A percentile compares a stretch with the other conserved stretches of the same genome.
phyloP scores from a whole-genome alignment of 768 basidiomycete genomes.

The Tricholoma flavovirens region DNA sequence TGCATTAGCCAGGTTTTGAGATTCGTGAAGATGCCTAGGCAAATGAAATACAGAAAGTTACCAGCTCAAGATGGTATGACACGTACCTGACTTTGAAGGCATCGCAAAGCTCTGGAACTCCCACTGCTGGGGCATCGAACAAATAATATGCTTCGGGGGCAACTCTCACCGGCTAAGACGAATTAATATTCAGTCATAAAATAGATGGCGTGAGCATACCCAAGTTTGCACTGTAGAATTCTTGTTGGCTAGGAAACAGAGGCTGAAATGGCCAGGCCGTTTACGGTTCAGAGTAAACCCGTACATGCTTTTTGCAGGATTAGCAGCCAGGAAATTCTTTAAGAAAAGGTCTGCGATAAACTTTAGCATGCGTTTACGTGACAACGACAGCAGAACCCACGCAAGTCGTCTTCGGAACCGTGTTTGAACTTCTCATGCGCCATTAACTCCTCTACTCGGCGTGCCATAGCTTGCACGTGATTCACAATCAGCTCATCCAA shows the following conservation, averaged over 20 bases:
- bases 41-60: slow-evolving; percentile 7
- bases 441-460: slow-evolving; percentile 92
- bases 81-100: slow-evolving; percentile 88
- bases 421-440: slow-evolving; percentile 93
- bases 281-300: slow-evolving; percentile 90
- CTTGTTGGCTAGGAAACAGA: slow-evolving; percentile 91
- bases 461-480: slow-evolving; percentile 90
- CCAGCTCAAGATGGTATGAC: background rate
- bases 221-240: slow-evolving; percentile 86
- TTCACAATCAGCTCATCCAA: slow-evolving; percentile 96
- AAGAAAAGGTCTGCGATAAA: slow-evolving; percentile 65
- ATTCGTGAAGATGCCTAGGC: slow-evolving; percentile 69
- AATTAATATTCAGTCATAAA: slow-evolving; percentile 2
- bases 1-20: slow-evolving; percentile 49
- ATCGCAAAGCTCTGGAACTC: slow-evolving; percentile 91
- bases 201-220: slow-evolving; percentile 43
- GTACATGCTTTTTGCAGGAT: slow-evolving; percentile 92
- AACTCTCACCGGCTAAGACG: slow-evolving; percentile 71
- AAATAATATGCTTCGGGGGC: slow-evolving; percentile 86
- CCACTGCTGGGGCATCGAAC: slow-evolving; percentile 84
- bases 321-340: slow-evolving; percentile 87
- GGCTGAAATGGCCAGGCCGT: slow-evolving; percentile 87
- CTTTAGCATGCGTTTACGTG: slow-evolving; percentile 1
- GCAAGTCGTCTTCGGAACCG: slow-evolving; percentile 82
- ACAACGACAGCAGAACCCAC: slow-evolving; percentile 44